These are phyloP conservation scores for Scutellaria barbata DNA, from an alignment of 257 asterid genomes.

Conservation along the genomic window DNA sequence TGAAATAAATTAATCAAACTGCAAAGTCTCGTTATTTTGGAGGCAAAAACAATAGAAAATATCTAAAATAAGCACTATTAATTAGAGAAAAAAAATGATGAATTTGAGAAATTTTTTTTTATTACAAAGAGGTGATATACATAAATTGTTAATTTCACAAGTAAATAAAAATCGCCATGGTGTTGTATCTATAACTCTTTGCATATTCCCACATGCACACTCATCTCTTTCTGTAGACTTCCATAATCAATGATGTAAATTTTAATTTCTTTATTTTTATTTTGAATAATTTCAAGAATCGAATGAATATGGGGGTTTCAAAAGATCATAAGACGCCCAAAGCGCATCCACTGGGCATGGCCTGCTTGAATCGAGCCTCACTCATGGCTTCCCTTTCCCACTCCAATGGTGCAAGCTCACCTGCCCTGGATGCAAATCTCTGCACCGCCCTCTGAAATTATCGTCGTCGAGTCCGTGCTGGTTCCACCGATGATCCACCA, in stretches of 20 bases:
- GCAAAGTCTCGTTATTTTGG: not conserved
- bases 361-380: slow-evolving; percentile 73
- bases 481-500: slow-evolving; percentile 87
- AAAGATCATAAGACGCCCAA: slow-evolving; percentile 95
- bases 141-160: too few relatives aligned
- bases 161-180: too few relatives aligned
- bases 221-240: too few relatives aligned
- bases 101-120: not conserved
- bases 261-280: not conserved
- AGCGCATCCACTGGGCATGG: slow-evolving; percentile 94
- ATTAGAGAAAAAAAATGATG: not conserved
- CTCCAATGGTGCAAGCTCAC: slow-evolving; percentile 96
- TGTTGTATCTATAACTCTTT: too few relatives aligned
- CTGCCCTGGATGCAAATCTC: slow-evolving; percentile 91
- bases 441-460: slow-evolving; percentile 82
- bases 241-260: not conserved
- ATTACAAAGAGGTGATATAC: too few relatives aligned
- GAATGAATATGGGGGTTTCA: slow-evolving; percentile 74
- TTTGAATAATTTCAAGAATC: slow-evolving; percentile 56
- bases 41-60: not conserved
- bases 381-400: slow-evolving; percentile 99
- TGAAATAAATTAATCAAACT: not conserved
- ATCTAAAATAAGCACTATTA: not conserved
- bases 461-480: slow-evolving; percentile 96
- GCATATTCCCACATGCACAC: not conserved